Conservation (phyloP, 1,284 basidiomycete species). For the Boletus nobilissimus region DNA sequence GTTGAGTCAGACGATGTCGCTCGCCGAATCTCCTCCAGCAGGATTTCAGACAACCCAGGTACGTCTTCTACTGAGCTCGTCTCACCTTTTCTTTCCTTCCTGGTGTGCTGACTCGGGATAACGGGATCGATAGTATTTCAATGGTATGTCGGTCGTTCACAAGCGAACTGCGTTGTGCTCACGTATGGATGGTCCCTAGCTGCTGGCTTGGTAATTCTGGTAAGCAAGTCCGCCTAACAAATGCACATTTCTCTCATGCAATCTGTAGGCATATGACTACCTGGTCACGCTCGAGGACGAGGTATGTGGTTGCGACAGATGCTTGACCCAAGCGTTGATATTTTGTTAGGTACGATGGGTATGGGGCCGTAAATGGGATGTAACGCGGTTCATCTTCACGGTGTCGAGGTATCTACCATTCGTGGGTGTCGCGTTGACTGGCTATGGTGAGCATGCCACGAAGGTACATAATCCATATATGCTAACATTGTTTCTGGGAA, state of each 20-base stretch:
- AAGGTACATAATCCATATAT: neutral
- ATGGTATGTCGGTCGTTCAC: constrained; percentile 22
- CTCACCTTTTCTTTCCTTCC: neutral
- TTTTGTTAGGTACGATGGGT: constrained; percentile 30
- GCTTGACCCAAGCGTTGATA: neutral
- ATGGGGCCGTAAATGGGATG: constrained; percentile 33
- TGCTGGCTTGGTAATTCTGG: constrained; percentile 31
- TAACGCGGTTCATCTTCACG: constrained; percentile 30
- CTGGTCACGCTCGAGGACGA: constrained; percentile 35
- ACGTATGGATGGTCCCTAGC: constrained; percentile 13
- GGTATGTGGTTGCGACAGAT: neutral
- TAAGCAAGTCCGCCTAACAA: neutral
- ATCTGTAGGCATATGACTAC: constrained; percentile 32
- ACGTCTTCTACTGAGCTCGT: neutral
- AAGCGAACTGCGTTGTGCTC: neutral
- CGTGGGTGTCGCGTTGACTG: constrained; percentile 25
- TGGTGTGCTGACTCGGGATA: neutral
- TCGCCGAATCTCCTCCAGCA: constrained; percentile 1
- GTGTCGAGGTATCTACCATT: constrained; percentile 39
- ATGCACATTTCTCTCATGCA: neutral
- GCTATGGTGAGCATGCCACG: constrained; percentile 23
- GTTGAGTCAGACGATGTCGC: constrained; percentile 14
- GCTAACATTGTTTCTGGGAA: constrained; percentile 12
- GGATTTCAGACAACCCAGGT: constrained; percentile 34
- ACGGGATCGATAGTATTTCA: constrained; percentile 25